Evolutionary conservation across 345 rosid species (phyloP), one percentile per base, ranked within the genome.

Genomic region (Brassica nigra): DNA sequence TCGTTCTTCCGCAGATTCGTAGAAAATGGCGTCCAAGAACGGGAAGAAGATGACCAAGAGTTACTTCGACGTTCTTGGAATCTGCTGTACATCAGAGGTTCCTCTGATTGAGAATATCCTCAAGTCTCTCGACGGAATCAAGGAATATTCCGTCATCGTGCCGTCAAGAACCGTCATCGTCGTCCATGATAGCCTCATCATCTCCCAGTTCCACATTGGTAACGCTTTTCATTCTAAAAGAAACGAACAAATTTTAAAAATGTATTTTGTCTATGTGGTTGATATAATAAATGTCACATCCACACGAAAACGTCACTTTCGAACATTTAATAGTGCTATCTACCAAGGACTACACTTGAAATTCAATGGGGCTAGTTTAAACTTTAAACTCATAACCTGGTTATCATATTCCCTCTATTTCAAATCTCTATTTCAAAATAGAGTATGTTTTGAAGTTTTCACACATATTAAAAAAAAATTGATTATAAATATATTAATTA

Each of bases 41-140:
- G 28, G 33, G 8, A 58, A 42, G 67, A 78, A 74, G 81, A 62
- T 78, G 70, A 89, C 88, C 58, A 95, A 91, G 69, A 95, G 93
- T 82, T 93, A 95, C 81, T 90, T 91, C 28, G 99, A 95, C 62
- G 97, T 93, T 31, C 58, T 91, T 54, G 99, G 98, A 3, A 74
- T 95, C 0, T 95, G 99, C 70, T 95, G 99, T 69, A 83, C 99
- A 1, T 95, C 99, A 2, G 99, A 95, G 76, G 89, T 91, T 70
- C 88, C 98, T 14, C 16, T 93, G 63, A 73, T 95, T 0, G 98
- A 93, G 73, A 93, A 78, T 31, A 82, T 91, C 4, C 87, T 93
- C 28, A 85, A 84, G 3, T 81, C 93, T 0, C 83, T 91, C 1
- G 85, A 86, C 18, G 99, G 99, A 0, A 83, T 95, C 1, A 84